A percentile compares a stretch with the other conserved stretches of the same genome.
Evolutionary conservation across 805 yeast genomes (phyloP).

Genomic region (Candida chilensis): DNA sequence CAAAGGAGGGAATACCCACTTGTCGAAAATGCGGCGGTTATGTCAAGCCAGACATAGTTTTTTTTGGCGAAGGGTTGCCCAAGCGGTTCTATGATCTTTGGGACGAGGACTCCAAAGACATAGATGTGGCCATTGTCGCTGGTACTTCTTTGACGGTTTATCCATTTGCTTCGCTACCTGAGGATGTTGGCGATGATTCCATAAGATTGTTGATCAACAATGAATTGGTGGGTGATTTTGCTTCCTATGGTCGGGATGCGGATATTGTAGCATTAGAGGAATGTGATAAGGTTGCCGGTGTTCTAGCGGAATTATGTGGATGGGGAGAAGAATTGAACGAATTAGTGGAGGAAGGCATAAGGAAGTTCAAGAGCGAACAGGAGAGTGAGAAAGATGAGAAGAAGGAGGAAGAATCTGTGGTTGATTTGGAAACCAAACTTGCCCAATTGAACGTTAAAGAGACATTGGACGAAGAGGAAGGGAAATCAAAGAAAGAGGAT

Average conservation of each 20-base stretch:
- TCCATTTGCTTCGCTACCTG: constrained; percentile 84
- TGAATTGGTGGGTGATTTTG: constrained; percentile 72
- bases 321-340: constrained; percentile 51
- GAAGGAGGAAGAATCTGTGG: constrained; percentile 3
- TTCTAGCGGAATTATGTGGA: constrained; percentile 44
- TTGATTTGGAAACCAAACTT: constrained; percentile 3
- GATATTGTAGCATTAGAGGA: constrained; percentile 57
- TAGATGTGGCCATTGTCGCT: constrained; percentile 75
- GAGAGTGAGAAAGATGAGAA: constrained; percentile 4
- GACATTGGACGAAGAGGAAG: constrained; percentile 12
- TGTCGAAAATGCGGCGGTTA: constrained; percentile 65
- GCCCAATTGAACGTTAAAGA: constrained; percentile 13
- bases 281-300: constrained; percentile 58
- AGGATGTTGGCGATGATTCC: constrained; percentile 40
- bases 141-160: constrained; percentile 87
- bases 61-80: constrained; percentile 89
- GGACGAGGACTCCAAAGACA: constrained; percentile 44
- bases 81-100: constrained; percentile 54
- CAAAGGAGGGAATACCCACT: constrained; percentile 30
- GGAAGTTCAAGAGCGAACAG: constrained; percentile 4
- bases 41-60: constrained; percentile 90
- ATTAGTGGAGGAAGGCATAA: constrained; percentile 21
- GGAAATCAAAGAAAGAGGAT: constrained; percentile 5
- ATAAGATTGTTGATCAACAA: constrained; percentile 63
- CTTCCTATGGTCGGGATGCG: constrained; percentile 35